A percentile compares a stretch with the other conserved stretches of the same genome.
These are phyloP conservation scores for Microcos paniculata DNA, from an alignment of 345 rosid species.

Conservation along the genomic window DNA sequence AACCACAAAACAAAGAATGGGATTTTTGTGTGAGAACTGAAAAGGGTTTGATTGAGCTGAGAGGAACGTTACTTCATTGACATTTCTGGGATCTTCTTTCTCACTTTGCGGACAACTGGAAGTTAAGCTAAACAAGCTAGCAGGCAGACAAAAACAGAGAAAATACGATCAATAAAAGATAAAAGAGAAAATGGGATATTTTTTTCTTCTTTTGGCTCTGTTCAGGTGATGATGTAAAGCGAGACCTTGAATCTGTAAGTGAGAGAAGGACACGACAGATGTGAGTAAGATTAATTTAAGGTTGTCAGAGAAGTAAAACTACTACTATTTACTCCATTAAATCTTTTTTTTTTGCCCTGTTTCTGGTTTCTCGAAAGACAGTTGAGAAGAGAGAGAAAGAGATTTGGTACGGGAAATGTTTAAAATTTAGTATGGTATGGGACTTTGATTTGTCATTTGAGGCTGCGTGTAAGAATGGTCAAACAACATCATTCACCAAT, in stretches of 20 bases:
- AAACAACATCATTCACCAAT: slow-evolving; percentile 4
- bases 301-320: slow-evolving; percentile 10
- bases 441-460: background rate
- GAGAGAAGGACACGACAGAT: background rate
- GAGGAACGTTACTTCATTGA: background rate
- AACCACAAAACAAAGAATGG: background rate
- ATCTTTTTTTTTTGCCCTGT: background rate
- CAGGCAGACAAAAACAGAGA: background rate
- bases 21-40: background rate
- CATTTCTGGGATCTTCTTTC: background rate
- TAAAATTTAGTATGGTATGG: background rate
- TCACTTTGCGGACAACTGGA: background rate
- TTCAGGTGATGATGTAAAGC: background rate
- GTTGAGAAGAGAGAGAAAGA: slow-evolving; percentile 1
- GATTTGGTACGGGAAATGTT: slow-evolving; percentile 1
- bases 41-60: background rate
- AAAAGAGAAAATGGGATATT: background rate
- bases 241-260: background rate
- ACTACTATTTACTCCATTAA: too few relatives aligned
- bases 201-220: background rate
- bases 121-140: background rate
- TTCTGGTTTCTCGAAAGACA: background rate
- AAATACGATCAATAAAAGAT: background rate
- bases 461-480: slow-evolving; percentile 21
- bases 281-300: background rate